Evolutionary conservation across 352 stramenopile species (phyloP).

Genomic region (Globisporangium spiculum): DNA sequence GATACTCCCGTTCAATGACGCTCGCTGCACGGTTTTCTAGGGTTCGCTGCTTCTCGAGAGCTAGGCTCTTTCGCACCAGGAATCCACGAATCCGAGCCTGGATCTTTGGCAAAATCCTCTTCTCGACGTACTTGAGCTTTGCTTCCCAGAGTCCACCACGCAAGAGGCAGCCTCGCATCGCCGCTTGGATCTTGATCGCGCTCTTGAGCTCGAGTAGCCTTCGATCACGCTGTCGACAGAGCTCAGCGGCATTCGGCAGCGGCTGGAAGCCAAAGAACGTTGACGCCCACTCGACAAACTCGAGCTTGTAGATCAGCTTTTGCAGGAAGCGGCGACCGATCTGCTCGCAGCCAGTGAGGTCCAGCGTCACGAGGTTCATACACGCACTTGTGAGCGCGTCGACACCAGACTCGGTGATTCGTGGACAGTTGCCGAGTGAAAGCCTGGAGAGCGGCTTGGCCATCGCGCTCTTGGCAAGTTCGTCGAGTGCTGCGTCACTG

Average conservation of each 20-base stretch:
- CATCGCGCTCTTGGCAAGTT: conserved; percentile 28
- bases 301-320: conserved; percentile 60
- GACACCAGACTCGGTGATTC: conserved; percentile 75
- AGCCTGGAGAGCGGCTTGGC: conserved; percentile 34
- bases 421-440: conserved; percentile 61
- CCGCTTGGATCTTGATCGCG: conserved; percentile 73
- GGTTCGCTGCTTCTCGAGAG: conserved; percentile 23
- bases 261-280: conserved; percentile 86
- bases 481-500: conserved; percentile 57
- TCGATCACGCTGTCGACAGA: conserved; percentile 62
- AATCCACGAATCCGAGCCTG: conserved; percentile 84
- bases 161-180: conserved; percentile 77
- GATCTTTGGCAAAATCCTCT: conserved; percentile 61
- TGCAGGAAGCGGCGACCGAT: conserved; percentile 78
- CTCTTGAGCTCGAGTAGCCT: conserved; percentile 40
- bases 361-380: conserved; percentile 79
- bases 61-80: conserved; percentile 49
- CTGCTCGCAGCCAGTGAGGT: conserved; percentile 74
- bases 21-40: conserved; percentile 33
- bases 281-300: conserved; percentile 82
- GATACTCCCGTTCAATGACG: conserved; percentile 49
- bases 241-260: conserved; percentile 72
- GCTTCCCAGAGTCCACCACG: conserved; percentile 70
- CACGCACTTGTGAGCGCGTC: conserved; percentile 53
- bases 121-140: conserved; percentile 67